phyloP scores from a whole-genome alignment of 2,329 filamentous ascomycete species.

The Paracorniculantispora psalliotae region DNA sequence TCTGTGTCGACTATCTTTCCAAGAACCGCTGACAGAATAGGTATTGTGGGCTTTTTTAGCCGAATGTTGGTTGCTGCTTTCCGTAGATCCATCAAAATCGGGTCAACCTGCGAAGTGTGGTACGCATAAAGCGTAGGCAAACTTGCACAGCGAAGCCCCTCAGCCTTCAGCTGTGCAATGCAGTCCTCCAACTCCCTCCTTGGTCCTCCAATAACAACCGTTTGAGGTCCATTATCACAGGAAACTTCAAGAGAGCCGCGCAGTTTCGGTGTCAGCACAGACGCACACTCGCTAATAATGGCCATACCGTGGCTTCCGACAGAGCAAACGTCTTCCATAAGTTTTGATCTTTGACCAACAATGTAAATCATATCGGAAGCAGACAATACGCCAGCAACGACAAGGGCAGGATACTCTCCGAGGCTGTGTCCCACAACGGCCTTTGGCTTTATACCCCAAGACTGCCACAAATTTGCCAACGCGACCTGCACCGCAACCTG shows the following conservation, averaged over 20 bases:
- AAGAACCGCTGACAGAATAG: conserved; percentile 32
- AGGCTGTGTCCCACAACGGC: conserved; percentile 59
- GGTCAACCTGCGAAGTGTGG: conserved; percentile 2
- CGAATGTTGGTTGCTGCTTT: not conserved
- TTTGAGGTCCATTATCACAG: too few relatives aligned
- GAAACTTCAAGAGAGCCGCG: too few relatives aligned
- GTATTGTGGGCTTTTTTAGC: conserved; percentile 12
- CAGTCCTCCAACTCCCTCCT: too few relatives aligned
- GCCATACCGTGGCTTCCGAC: conserved; percentile 60
- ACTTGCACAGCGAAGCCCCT: not conserved
- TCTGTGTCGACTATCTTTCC: conserved; percentile 43
- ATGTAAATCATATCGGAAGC: conserved; percentile 67
- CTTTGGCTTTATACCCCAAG: conserved; percentile 44
- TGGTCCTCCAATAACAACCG: too few relatives aligned
- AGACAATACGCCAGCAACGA: conserved; percentile 65
- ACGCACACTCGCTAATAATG: too few relatives aligned
- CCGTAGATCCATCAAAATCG: not conserved
- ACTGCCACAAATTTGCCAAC: too few relatives aligned
- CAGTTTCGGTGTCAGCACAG: too few relatives aligned
- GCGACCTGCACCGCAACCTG: too few relatives aligned
- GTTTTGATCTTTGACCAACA: conserved; percentile 61
- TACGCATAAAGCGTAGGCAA: conserved; percentile 2
- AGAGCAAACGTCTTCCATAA: conserved; percentile 61
- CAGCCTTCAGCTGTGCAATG: not conserved
- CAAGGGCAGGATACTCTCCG: conserved; percentile 69